A percentile compares a stretch with the other conserved stretches of the same genome.
phyloP scores from a whole-genome alignment of 345 rosid genomes.

The Gossypioides kirkii region DNA sequence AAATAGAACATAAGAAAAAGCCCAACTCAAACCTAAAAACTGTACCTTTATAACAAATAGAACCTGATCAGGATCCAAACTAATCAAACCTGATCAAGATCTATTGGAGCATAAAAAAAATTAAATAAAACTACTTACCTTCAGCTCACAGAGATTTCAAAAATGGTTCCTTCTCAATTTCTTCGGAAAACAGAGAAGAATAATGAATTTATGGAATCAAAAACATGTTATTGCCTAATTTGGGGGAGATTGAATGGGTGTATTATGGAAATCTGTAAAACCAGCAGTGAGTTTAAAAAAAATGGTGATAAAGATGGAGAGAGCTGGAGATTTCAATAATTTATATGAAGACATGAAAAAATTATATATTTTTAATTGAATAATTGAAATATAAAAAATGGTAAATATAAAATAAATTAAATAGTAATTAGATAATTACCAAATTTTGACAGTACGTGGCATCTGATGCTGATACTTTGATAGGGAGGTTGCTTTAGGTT shows the following conservation, averaged over 20 bases:
- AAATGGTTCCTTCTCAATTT: background rate
- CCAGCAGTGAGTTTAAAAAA: background rate
- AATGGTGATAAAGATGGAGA: background rate
- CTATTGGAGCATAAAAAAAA: background rate
- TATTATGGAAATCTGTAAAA: background rate
- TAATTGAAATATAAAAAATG: background rate
- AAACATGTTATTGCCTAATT: background rate
- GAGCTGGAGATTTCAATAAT: constrained; percentile 10
- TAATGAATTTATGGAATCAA: background rate
- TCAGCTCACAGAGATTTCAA: background rate
- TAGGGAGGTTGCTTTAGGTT: background rate
- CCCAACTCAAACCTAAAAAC: background rate
- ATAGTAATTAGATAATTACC: background rate
- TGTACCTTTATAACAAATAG: background rate
- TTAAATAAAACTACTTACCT: background rate
- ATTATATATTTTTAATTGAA: background rate
- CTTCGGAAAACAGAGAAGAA: background rate
- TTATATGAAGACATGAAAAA: background rate
- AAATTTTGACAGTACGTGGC: background rate
- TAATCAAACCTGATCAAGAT: background rate
- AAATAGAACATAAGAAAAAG: background rate
- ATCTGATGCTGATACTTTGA: background rate
- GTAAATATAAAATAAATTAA: background rate
- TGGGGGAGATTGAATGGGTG: background rate
- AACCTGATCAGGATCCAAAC: background rate